These are phyloP conservation scores for Neurospora sp. DNA, from an alignment of 2,329 filamentous ascomycete genomes.

Conservation along the genomic window DNA sequence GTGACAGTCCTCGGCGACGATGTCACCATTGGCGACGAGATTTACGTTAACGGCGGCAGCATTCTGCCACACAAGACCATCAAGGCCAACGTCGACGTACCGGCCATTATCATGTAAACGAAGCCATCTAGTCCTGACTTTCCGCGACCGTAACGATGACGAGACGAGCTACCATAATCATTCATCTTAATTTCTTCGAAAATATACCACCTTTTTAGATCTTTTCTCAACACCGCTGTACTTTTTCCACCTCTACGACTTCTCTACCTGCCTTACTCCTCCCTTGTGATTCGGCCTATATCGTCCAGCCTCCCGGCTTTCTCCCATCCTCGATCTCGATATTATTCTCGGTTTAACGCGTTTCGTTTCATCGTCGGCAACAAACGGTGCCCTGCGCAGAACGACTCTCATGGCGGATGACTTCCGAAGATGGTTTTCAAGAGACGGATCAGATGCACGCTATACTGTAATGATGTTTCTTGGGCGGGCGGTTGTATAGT, in stretches of 20 bases:
- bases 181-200: background rate
- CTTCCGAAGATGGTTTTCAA: background rate
- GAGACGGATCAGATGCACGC: background rate
- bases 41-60: conserved; percentile 95
- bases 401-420: background rate
- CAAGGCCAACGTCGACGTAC: conserved; percentile 89
- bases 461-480: background rate
- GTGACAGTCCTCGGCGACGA: conserved; percentile 97
- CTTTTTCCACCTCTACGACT: background rate
- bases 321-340: background rate
- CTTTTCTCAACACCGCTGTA: background rate
- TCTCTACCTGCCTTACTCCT: background rate
- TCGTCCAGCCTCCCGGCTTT: background rate
- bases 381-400: background rate
- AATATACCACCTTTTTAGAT: background rate
- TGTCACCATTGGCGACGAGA: conserved; percentile 93
- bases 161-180: background rate
- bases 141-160: background rate
- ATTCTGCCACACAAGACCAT: conserved; percentile 97
- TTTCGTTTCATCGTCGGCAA: background rate
- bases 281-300: background rate
- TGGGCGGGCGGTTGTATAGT: background rate
- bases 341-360: background rate
- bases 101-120: conserved; percentile 56
- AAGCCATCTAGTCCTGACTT: background rate